A percentile compares a stretch with the other conserved stretches of the same genome.
These are phyloP conservation scores for Coemansia sp. DNA, from an alignment of 192 early-diverging fungal genomes.

Conservation along the genomic window DNA sequence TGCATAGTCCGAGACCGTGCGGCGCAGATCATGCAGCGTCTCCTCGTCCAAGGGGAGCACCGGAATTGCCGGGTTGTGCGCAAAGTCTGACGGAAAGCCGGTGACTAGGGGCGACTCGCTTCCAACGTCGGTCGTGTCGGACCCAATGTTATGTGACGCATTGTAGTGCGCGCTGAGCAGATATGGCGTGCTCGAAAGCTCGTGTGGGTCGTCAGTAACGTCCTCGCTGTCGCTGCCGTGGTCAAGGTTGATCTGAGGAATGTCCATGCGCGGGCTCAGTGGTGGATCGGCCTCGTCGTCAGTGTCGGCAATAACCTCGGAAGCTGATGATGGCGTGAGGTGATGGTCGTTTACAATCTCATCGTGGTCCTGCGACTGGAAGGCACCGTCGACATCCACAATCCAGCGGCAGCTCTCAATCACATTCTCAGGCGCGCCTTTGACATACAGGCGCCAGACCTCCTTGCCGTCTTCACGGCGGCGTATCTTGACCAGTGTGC, in stretches of 20 bases:
- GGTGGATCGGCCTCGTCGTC: slow-evolving; percentile 9
- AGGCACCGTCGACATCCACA: slow-evolving; percentile 54
- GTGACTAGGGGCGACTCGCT: slow-evolving; percentile 16
- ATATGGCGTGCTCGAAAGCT: slow-evolving; percentile 15
- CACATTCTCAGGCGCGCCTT: slow-evolving; percentile 92
- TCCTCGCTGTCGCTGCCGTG: slow-evolving; percentile 42
- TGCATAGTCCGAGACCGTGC: slow-evolving; percentile 46
- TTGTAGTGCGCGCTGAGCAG: slow-evolving; percentile 49
- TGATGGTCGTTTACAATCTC: slow-evolving; percentile 34
- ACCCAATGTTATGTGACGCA: slow-evolving; percentile 30
- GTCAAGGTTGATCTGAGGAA: slow-evolving; percentile 53
- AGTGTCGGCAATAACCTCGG: slow-evolving; percentile 8
- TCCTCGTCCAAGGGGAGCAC: slow-evolving; percentile 50
- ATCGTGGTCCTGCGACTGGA: slow-evolving; percentile 47
- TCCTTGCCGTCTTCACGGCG: slow-evolving; percentile 52
- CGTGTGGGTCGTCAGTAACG: neutral
- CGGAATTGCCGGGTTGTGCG: slow-evolving; percentile 49
- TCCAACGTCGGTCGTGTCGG: slow-evolving; percentile 48
- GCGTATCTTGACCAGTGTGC: slow-evolving; percentile 68
- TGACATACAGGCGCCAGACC: slow-evolving; percentile 78
- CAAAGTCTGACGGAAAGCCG: slow-evolving; percentile 42
- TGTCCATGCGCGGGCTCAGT: slow-evolving; percentile 13
- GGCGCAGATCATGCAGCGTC: slow-evolving; percentile 46
- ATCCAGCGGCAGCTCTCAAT: slow-evolving; percentile 64
- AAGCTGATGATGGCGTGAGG: neutral